Evolutionary conservation across 192 early-diverging fungal genomes (phyloP).

Genomic region (Backusella mclennaniae): DNA sequence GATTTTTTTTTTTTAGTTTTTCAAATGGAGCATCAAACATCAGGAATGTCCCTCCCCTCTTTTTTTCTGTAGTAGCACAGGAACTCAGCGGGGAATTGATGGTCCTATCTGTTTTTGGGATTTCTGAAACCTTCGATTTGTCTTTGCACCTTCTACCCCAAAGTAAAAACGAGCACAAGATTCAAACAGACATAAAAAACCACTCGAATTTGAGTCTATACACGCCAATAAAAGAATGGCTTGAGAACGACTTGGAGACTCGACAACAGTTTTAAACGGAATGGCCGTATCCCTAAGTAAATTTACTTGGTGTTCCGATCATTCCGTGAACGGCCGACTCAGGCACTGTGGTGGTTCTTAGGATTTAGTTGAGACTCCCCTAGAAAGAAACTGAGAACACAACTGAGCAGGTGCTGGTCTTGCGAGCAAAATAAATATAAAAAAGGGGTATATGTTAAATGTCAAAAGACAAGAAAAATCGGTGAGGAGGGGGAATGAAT

Average conservation of each 20-base stretch:
- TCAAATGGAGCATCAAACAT: slow-evolving; percentile 7
- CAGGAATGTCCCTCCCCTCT: slow-evolving; percentile 1
- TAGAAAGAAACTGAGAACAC: not conserved
- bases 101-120: not conserved
- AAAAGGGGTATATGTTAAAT: slow-evolving; percentile 1
- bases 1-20: not conserved
- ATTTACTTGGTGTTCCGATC: slow-evolving; percentile 14
- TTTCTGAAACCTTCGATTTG: slow-evolving; percentile 5
- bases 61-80: slow-evolving; percentile 7
- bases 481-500: not conserved
- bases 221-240: not conserved
- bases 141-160: not conserved
- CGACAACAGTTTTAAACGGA: not conserved
- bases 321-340: slow-evolving; percentile 25
- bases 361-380: not conserved
- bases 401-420: not conserved
- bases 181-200: not conserved
- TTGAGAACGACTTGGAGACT: not conserved
- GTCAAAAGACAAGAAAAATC: not conserved
- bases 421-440: not conserved
- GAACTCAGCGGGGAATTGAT: slow-evolving; percentile 8
- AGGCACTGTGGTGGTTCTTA: not conserved
- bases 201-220: slow-evolving; percentile 5
- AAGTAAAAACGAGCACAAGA: not conserved
- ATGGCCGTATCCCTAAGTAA: slow-evolving; percentile 3